Conservation (phyloP, 106 monocot genomes). For the Amphibolis antarctica region DNA sequence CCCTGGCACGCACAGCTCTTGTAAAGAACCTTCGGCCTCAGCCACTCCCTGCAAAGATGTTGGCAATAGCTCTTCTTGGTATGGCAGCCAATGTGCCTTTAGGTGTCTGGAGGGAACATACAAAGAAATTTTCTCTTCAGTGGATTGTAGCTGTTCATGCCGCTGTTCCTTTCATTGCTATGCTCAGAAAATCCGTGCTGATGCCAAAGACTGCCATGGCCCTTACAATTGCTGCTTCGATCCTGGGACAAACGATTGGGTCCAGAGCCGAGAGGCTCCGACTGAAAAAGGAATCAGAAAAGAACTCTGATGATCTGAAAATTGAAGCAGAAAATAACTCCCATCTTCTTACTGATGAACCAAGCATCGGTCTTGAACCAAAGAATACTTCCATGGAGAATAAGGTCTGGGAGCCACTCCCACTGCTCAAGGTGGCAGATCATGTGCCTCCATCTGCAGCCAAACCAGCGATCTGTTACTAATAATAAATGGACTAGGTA, state of each 20-base stretch:
- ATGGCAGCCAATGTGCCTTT: conserved; percentile 85
- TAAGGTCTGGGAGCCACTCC: conserved; percentile 26
- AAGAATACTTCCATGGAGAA: conserved; percentile 9
- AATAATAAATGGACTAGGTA: not conserved
- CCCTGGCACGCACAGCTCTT: conserved; percentile 57
- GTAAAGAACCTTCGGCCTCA: conserved; percentile 75
- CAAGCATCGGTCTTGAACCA: not conserved
- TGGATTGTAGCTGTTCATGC: conserved; percentile 85
- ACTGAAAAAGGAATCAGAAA: conserved; percentile 20
- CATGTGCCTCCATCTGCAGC: not conserved
- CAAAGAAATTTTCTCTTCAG: conserved; percentile 59
- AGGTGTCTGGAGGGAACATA: conserved; percentile 87
- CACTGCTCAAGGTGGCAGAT: conserved; percentile 1
- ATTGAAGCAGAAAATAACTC: conserved; percentile 2
- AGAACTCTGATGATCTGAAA: conserved; percentile 5
- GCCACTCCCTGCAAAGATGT: conserved; percentile 58
- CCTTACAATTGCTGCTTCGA: conserved; percentile 66
- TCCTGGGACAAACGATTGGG: conserved; percentile 72
- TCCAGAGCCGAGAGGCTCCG: conserved; percentile 62
- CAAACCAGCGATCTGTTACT: conserved; percentile 2
- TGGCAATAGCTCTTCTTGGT: conserved; percentile 56
- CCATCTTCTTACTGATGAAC: not conserved
- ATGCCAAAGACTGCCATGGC: conserved; percentile 94
- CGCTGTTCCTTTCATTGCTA: conserved; percentile 78
- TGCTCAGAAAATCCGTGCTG: conserved; percentile 74